Percentiles rank a stretch among this genome's conserved stretches.
These are phyloP conservation scores for Aquilaria malaccensis DNA, from an alignment of 345 rosid species.

Conservation along the genomic window DNA sequence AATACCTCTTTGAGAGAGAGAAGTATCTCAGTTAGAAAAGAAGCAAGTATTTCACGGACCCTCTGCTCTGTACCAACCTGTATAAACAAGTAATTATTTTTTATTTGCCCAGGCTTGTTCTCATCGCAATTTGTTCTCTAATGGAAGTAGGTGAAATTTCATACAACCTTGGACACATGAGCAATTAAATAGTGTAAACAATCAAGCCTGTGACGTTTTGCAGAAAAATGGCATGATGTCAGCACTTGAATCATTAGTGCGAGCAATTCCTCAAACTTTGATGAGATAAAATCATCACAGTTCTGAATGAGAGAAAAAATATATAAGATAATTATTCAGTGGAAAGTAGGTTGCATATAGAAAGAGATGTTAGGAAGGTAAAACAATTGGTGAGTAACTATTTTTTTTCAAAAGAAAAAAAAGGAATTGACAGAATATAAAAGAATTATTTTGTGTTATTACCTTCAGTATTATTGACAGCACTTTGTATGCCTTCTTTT, in stretches of 20 bases:
- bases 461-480: conserved; percentile 82
- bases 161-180: conserved; percentile 50
- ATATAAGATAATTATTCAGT: too few species aligned
- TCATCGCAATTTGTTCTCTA: neutral
- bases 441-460: conserved; percentile 9
- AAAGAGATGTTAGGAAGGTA: neutral
- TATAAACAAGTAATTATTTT: conserved; percentile 4
- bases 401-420: conserved; percentile 5
- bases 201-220: conserved; percentile 85
- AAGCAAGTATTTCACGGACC: conserved; percentile 40
- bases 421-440: conserved; percentile 2
- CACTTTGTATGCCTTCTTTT: conserved; percentile 93
- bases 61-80: conserved; percentile 64
- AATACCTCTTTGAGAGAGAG: conserved; percentile 92
- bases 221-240: conserved; percentile 79
- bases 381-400: too few species aligned
- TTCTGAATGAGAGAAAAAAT: conserved; percentile 27
- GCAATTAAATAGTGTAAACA: conserved; percentile 75
- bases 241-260: conserved; percentile 63
- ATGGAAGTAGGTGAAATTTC: conserved; percentile 7
- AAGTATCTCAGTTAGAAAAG: conserved; percentile 82
- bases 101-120: conserved; percentile 6
- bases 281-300: conserved; percentile 45
- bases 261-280: conserved; percentile 59
- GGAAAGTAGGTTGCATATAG: neutral